A percentile compares a stretch with the other conserved stretches of the same genome.
These are phyloP conservation scores for Centrapalus pauciflorus DNA, from an alignment of 129 eudicot species.

Conservation along the genomic window DNA sequence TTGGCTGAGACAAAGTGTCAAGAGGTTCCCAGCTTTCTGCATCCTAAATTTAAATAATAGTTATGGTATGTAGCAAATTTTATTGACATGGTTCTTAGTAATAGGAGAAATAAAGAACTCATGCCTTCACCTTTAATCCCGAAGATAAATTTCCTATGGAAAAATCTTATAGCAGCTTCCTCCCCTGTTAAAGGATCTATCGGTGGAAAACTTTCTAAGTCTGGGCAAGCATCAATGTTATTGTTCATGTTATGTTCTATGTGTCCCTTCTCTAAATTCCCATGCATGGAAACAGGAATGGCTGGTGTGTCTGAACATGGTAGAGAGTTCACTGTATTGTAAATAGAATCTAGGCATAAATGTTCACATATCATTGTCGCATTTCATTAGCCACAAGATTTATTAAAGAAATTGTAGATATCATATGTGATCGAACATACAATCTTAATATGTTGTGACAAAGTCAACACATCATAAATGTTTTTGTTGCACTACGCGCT, in stretches of 20 bases:
- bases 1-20: conserved; percentile 27
- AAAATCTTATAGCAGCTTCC: conserved; percentile 36
- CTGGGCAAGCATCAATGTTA: conserved; percentile 7
- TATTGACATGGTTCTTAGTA: neutral
- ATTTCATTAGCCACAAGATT: conserved; percentile 1
- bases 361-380: neutral
- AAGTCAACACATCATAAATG: neutral
- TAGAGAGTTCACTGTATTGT: conserved; percentile 19
- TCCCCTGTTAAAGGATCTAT: conserved; percentile 39
- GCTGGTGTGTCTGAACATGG: conserved; percentile 31
- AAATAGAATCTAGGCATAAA: neutral
- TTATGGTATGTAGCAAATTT: neutral
- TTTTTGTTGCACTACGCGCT: neutral
- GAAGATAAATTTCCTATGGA: conserved; percentile 25
- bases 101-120: neutral
- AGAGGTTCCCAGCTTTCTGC: conserved; percentile 37
- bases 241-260: conserved; percentile 17
- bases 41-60: conserved; percentile 37
- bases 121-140: conserved; percentile 36
- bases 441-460: too few species aligned
- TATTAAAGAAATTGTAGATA: neutral
- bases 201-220: conserved; percentile 18
- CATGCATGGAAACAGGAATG: conserved; percentile 16
- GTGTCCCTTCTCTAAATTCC: conserved; percentile 17
- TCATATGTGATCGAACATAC: too few species aligned